These are phyloP conservation scores for Fusarium sambucinum DNA, from an alignment of 2,329 filamentous ascomycete species.

Conservation along the genomic window DNA sequence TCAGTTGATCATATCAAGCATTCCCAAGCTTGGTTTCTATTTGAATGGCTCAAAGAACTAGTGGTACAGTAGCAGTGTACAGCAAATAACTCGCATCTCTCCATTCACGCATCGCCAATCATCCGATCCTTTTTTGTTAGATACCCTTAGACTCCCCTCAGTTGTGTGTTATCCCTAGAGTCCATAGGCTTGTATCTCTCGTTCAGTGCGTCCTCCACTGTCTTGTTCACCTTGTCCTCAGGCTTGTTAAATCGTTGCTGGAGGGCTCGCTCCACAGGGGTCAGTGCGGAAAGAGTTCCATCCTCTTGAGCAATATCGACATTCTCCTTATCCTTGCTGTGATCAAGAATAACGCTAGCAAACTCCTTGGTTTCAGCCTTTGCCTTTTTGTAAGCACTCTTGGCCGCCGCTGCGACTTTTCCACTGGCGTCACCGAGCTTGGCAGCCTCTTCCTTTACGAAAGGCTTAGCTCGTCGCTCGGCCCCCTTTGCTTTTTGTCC, in stretches of 20 bases:
- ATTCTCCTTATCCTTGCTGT: constrained; percentile 53
- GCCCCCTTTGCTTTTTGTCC: constrained; percentile 50
- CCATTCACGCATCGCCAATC: constrained; percentile 27
- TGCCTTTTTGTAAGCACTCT: constrained; percentile 51
- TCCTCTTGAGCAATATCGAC: constrained; percentile 53
- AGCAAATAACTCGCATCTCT: constrained; percentile 38
- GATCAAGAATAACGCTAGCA: constrained; percentile 32
- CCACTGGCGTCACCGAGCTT: constrained; percentile 41
- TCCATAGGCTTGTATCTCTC: constrained; percentile 67
- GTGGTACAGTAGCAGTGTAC: constrained; percentile 50
- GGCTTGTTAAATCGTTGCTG: constrained; percentile 64
- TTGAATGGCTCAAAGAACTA: constrained; percentile 46
- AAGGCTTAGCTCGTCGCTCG: constrained; percentile 51
- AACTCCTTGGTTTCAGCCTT: constrained; percentile 48
- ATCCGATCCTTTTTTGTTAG: constrained; percentile 22
- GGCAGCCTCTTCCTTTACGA: constrained; percentile 51
- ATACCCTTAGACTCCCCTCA: constrained; percentile 55
- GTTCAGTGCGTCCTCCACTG: constrained; percentile 64
- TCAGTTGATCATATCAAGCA: constrained; percentile 34
- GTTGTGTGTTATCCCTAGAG: constrained; percentile 58
- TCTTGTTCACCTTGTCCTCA: constrained; percentile 58
- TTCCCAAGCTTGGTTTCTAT: constrained; percentile 44
- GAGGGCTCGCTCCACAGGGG: constrained; percentile 63
- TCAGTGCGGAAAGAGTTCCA: constrained; percentile 49
- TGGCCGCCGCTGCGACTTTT: constrained; percentile 53